A percentile compares a stretch with the other conserved stretches of the same genome.
Evolutionary conservation across 2,329 filamentous ascomycete species (phyloP).

Genomic region (Fusarium neocosmosporiellum): DNA sequence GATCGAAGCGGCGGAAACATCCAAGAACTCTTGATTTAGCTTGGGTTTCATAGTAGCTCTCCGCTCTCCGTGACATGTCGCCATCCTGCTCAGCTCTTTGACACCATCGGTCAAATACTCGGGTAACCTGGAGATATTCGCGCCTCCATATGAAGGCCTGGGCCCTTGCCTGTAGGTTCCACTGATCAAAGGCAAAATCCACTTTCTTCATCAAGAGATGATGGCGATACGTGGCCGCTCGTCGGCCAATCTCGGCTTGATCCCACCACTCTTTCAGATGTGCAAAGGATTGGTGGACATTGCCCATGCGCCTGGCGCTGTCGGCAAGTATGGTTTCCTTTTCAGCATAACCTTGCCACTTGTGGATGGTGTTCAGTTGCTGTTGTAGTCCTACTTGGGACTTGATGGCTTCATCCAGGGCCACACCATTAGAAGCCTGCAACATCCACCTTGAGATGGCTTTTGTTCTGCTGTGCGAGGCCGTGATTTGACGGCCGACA

Average conservation of each 20-base stretch:
- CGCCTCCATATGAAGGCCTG: constrained; percentile 49
- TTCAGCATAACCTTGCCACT: constrained; percentile 36
- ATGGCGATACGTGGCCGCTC: constrained; percentile 39
- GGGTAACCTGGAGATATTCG: constrained; percentile 46
- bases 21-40: constrained; percentile 25
- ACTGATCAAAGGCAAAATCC: constrained; percentile 41
- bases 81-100: constrained; percentile 28
- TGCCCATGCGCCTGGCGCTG: constrained; percentile 32
- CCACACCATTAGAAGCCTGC: constrained; percentile 22
- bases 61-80: constrained; percentile 35
- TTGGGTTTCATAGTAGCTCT: constrained; percentile 25
- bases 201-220: constrained; percentile 34
- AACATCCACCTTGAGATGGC: constrained; percentile 40
- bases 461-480: constrained; percentile 25
- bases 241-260: constrained; percentile 42
- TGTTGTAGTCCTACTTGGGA: constrained; percentile 25
- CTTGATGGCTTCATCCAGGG: constrained; percentile 30
- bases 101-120: constrained; percentile 47
- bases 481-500: constrained; percentile 32
- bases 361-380: constrained; percentile 28
- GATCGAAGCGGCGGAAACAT: constrained; percentile 20
- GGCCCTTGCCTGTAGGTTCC: constrained; percentile 49
- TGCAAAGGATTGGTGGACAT: constrained; percentile 34
- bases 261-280: constrained; percentile 48
- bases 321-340: constrained; percentile 7